phyloP scores from a whole-genome alignment of 768 basidiomycete genomes.

The Pleurotus giganteus region DNA sequence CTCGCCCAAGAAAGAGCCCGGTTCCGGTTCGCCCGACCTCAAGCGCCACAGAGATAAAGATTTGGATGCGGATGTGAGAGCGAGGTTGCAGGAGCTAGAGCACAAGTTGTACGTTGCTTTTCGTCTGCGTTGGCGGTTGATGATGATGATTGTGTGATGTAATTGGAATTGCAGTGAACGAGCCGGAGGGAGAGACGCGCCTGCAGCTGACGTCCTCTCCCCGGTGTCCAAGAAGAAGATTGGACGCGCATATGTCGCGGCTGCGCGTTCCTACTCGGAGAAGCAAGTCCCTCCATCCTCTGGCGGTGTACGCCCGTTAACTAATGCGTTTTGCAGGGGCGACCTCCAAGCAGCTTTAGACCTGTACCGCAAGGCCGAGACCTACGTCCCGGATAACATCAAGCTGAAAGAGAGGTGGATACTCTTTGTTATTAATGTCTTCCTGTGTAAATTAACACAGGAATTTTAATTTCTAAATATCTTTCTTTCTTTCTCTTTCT shows the following conservation, averaged over 20 bases:
- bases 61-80: conserved; percentile 64
- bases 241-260: conserved; percentile 79
- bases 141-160: too few relatives aligned
- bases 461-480: conserved; percentile 42
- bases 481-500: conserved; percentile 18
- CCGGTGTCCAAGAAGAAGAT: conserved; percentile 79
- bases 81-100: conserved; percentile 67
- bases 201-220: conserved; percentile 63
- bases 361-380: conserved; percentile 78
- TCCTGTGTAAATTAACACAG: conserved; percentile 52
- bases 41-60: conserved; percentile 67
- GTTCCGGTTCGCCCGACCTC: conserved; percentile 46
- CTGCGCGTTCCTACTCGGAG: conserved; percentile 78
- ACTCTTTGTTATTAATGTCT: conserved; percentile 66
- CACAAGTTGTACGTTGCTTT: conserved; percentile 59
- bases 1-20: conserved; percentile 35
- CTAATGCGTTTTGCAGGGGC: conserved; percentile 44
- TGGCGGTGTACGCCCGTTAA: conserved; percentile 4
- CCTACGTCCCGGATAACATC: conserved; percentile 82
- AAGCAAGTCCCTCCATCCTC: conserved; percentile 47
- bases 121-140: conserved; percentile 4
- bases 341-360: conserved; percentile 78
- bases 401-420: conserved; percentile 88
- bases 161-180: conserved; percentile 33
- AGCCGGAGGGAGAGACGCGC: conserved; percentile 59